Evolutionary conservation across 2,329 filamentous ascomycete genomes (phyloP), one percentile per base, ranked within the genome.

Genomic region (Plenodomus lindquistii): DNA sequence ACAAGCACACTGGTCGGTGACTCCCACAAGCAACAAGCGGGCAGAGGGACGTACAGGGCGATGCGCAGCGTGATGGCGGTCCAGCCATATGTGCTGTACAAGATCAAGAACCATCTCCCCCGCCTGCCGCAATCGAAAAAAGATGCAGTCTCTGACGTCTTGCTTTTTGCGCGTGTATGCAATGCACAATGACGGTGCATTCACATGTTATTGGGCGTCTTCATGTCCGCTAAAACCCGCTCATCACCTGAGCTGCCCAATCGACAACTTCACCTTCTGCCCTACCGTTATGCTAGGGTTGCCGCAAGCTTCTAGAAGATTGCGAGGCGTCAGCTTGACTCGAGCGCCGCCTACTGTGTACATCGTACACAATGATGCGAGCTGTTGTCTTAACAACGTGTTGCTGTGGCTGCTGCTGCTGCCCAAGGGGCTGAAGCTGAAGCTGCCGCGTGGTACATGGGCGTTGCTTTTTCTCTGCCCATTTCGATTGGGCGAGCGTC

Each of bases 121-220:
- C 39, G 36, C 35, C 8, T 36, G n/a, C 27, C 29, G 18, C 27
- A n/a, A 46, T 46, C 27, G 24, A 31, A 31, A 40, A 48, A 51
- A 55, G 50, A 39, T 48, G 44, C 38, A 43, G 42, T 19, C 18
- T 40, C 44, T 54, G 48, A 52, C 41, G 48, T 53, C 49, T 45
- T 50, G 51, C 49, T 45, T 50, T 39, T 48, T 51, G 54, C 59
- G 46, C 48, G 43, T 17, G 36, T 40, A 63, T 66, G 63, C 34
- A 40, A 63, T 67, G 64, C 64, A 65, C 57, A 58, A 68, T 68
- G 65, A 66, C 62, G 57, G 53, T 45, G 50, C 47, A 56, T 54
- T 58, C 54, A 57, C 55, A 44, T 62, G 46, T 31, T 31, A 24
- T 24, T 24, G 11, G 22, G 11, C 22, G 11, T 24, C 6, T 24